phyloP scores from a whole-genome alignment of 768 basidiomycete genomes.

The Rhodotorula kratochvilovae region DNA sequence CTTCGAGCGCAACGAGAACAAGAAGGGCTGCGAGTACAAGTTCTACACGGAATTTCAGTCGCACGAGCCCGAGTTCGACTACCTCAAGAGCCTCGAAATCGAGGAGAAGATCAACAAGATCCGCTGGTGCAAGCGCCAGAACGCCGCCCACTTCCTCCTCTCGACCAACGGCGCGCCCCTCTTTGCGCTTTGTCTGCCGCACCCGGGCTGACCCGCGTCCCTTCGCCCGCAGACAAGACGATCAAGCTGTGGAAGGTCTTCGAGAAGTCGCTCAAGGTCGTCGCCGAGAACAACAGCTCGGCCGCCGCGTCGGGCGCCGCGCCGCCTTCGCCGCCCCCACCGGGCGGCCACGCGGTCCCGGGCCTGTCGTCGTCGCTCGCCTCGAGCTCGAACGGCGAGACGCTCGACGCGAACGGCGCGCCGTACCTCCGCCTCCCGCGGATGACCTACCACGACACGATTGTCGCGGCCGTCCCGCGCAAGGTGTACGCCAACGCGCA shows the following conservation, averaged over 20 bases:
- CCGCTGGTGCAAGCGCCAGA: constrained; percentile 99
- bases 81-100: constrained; percentile 98
- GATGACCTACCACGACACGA: constrained; percentile 90
- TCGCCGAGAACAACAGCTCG: constrained; percentile 90
- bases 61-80: constrained; percentile 99
- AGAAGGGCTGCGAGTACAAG: constrained; percentile 99
- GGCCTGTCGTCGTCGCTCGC: constrained; percentile 18
- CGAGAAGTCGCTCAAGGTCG: constrained; percentile 90
- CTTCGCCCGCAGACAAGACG: constrained; percentile 73
- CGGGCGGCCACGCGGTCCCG: constrained; percentile 52
- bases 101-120: constrained; percentile 99
- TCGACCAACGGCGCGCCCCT: constrained; percentile 81
- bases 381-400: constrained; percentile 3
- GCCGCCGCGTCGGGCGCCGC: constrained; percentile 44
- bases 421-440: constrained; percentile 71
- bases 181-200: too few species aligned
- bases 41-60: constrained; percentile 99
- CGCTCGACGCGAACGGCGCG: constrained; percentile 36
- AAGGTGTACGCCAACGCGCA: constrained; percentile 99
- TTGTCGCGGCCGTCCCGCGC: constrained; percentile 94
- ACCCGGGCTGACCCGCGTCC: too few species aligned
- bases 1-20: constrained; percentile 97
- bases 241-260: constrained; percentile 99
- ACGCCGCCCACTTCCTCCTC: constrained; percentile 90
- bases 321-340: constrained; percentile 54